Evolutionary conservation across 2,329 filamentous ascomycete genomes (phyloP).

Genomic region (Cercospora sp.): DNA sequence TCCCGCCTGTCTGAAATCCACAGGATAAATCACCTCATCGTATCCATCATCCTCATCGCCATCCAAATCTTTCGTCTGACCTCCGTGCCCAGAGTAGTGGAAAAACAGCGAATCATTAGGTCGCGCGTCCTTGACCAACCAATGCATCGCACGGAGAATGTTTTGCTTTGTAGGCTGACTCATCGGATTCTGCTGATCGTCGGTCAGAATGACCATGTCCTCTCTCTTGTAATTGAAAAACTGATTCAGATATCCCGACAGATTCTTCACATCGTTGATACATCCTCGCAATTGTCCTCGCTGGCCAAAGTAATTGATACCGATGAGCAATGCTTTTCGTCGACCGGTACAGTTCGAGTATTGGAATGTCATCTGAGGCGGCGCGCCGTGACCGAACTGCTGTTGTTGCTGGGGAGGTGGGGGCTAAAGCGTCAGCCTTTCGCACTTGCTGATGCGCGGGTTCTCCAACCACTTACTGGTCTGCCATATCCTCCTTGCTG

Average conservation of each 20-base stretch:
- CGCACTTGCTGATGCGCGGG: constrained; percentile 26
- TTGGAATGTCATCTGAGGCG: constrained; percentile 77
- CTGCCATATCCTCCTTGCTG: constrained; percentile 25
- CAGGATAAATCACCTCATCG: constrained; percentile 81
- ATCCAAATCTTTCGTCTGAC: constrained; percentile 76
- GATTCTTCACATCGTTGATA: constrained; percentile 97
- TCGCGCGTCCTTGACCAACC: constrained; percentile 89
- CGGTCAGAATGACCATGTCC: constrained; percentile 95
- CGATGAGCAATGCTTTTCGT: constrained; percentile 85
- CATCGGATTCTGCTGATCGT: constrained; percentile 96
- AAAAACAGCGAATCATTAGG: constrained; percentile 96
- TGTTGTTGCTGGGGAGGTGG: constrained; percentile 50
- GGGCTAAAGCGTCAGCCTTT: constrained; percentile 28
- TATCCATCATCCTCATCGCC: constrained; percentile 80
- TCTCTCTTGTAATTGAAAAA: constrained; percentile 91
- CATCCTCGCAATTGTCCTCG: constrained; percentile 87
- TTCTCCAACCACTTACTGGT: constrained; percentile 52
- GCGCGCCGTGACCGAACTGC: constrained; percentile 77
- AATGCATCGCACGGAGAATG: constrained; percentile 94
- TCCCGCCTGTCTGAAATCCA: constrained; percentile 75
- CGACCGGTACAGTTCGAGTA: constrained; percentile 89
- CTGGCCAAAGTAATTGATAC: constrained; percentile 96
- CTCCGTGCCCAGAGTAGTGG: constrained; percentile 88
- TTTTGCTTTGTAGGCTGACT: constrained; percentile 96
- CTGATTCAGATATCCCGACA: constrained; percentile 86